Evolutionary conservation across 352 stramenopile species (phyloP), one percentile per base, ranked within the genome.

Genomic region (Globisporangium barbulae): DNA sequence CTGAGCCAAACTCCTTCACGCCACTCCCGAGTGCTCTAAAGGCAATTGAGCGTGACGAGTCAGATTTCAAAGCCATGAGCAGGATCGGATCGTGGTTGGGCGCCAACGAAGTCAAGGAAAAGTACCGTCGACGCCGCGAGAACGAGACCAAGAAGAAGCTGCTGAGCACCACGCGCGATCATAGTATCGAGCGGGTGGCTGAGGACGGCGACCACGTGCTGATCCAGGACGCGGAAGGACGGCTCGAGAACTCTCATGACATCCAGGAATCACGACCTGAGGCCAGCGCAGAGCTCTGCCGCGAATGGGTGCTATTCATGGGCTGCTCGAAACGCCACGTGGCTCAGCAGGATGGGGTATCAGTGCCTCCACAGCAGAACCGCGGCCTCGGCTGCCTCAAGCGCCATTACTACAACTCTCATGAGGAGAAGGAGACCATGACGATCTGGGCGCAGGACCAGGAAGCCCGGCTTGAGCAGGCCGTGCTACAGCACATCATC

Each of bases 331-430:
- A 64, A 28, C 57, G 64, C 22, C 25, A 61, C 21, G 54, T 66
- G 1, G 53, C 33, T 17, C 35, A 28, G 21, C 15, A 3, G 5
- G 28, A 30, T 59, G 33, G 42, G 19, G 39, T 42, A 7, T 63
- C 28, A 15, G 64, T 64, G 1, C 48, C 52, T 30, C 55, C 50
- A 3, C 61, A 44, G 28, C 65, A 64, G 15, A 69, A 70, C 6
- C 59, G 74, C 45, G 77, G 78, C 2, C 67, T 90, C 2, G 83
- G 75, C 0, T 94, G 85, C 53, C 65, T 88, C 8, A 82, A 85
- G 59, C 81, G 85, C 0, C 85, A 92, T 41, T 90, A 91, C 66
- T 92, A 87, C 54, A 81, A 92, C 53, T 94, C 83, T 0, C 50
- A 70, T 6, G 61, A 85, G 9, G 85, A 94, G 62, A 88, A 91